These are phyloP conservation scores for Camellia sinensis DNA, from an alignment of 148 eudicot species.

Conservation along the genomic window DNA sequence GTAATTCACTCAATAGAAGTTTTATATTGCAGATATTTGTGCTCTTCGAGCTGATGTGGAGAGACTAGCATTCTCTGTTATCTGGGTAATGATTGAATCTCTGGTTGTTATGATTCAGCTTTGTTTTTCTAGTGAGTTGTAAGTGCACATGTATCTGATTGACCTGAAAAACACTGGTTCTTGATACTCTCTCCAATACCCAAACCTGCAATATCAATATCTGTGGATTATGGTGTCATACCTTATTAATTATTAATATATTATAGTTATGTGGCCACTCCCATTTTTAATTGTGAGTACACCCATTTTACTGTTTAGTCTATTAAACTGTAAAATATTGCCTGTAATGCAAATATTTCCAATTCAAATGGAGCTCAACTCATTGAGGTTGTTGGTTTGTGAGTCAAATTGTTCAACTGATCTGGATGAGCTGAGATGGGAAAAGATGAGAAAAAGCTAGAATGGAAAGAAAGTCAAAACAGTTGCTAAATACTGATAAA, in stretches of 20 bases:
- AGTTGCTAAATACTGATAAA: background rate
- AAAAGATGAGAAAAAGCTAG: background rate
- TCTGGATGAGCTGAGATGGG: constrained; percentile 7
- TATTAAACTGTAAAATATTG: background rate
- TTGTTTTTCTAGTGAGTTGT: too few relatives aligned
- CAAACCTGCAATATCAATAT: too few relatives aligned
- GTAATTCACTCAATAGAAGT: constrained; percentile 10
- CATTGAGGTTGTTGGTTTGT: background rate
- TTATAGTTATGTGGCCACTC: background rate
- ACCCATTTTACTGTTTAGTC: background rate
- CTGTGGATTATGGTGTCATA: too few relatives aligned
- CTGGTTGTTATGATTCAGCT: background rate
- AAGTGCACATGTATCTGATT: background rate
- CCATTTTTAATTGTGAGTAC: background rate
- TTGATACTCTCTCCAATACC: too few relatives aligned
- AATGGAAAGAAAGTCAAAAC: background rate
- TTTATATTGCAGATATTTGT: constrained; percentile 72
- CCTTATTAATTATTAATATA: background rate
- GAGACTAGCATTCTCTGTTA: constrained; percentile 92
- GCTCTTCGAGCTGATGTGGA: constrained; percentile 93
- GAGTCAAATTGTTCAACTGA: constrained; percentile 2
- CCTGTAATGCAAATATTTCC: background rate
- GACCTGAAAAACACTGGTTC: too few relatives aligned
- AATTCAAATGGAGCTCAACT: background rate
- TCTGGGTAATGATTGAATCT: constrained; percentile 55